Evolutionary conservation across 2,329 filamentous ascomycete species (phyloP), one percentile per base, ranked within the genome.

Genomic region (Fusarium nanum): DNA sequence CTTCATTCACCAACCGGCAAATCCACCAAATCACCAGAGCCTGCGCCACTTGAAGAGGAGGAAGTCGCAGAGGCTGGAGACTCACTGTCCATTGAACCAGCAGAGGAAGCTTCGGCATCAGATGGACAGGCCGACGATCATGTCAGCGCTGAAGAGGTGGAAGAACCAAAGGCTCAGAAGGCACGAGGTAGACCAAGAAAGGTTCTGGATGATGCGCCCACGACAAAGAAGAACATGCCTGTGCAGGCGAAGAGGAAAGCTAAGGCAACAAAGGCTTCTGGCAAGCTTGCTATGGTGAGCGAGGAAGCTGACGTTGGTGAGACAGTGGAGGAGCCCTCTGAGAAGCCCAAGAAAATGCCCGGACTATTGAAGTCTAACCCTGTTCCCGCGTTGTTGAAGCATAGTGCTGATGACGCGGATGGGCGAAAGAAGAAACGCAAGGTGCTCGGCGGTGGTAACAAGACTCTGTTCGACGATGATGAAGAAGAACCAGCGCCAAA

Each of bases 391-490:
- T 41, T 52, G 7, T 18, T 48, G 58, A 64, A 64, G 7, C n/a
- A 61, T 52, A 48, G 58, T n/a, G 64, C 64, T 32, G 63, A 57
- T 46, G 80, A 81, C 69, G 73, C 71, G 30, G 82, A 85, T 68
- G 81, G 79, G 9, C 87, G 84, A 78, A 90, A 88, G 77, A 93
- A 91, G 84, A 94, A 91, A 83, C 88, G 91, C 67, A 94, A 93
- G 79, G 81, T 93, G 7, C 83, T 92, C 3, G 89, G 90, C 6
- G 82, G 81, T 23, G 84, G 86, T 23, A 88, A 86, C 49, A 88
- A 89, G 68, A 92, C 89, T 5, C 77, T 96, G 8, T 93, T 95
- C 62, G 90, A 91, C 11, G 90, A 90, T 7, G 91, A 92, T 11
- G 85, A 84, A 7, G 88, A 79, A 13, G 87, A 87, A 64, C 81